Base-by-base conservation (phyloP, 345 rosid genomes). In the Linum usitatissimum region DNA sequence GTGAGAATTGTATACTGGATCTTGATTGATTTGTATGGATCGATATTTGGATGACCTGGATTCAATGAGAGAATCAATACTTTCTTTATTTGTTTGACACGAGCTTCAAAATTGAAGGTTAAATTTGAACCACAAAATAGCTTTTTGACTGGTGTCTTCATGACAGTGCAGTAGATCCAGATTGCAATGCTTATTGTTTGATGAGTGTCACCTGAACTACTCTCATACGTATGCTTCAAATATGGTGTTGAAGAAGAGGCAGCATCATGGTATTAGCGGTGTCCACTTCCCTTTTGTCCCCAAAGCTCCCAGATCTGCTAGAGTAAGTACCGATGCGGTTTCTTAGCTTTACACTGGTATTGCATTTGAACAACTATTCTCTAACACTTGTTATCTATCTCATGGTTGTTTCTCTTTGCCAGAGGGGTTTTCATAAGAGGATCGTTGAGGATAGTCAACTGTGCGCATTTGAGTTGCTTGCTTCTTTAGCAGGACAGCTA, bases 401-500 rank as follows among this genome's bases (percentile, higher is more conserved):
- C 45, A 51, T 64, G 70, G 55, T 64, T 77, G 55, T 64, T 77
- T 40, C 60, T 68, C 60, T 40, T 72, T 34, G 76, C 0, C 77
- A 86, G 96, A 84, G 81, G 77, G 77, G 64, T 30, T 45, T 55
- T 59, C 73, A 49, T 57, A 83, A 66, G 66, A 82, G 64, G 72
- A 69, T 30, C 18, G 78, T 68, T 30, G 81, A 80, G 60, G 85
- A 74, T 23, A 69, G 71, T 68, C 68, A 80, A 74, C 57, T 83
- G n/a, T 80, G 85, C 65, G 85, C 91, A 30, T 76, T 93, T 66
- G 96, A 93, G 69, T 77, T 93, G 73, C 86, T 93, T 0, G 99
- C 99, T 71, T 86, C 88, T 62, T 67, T 93, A 62, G 99, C 97
- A 18, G 96, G 87, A 56, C 82, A 93, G 78, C 67, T 93, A 45